These are phyloP conservation scores for Amphirosellinia nigrospora DNA, from an alignment of 495 filamentous ascomycete species.

Conservation along the genomic window DNA sequence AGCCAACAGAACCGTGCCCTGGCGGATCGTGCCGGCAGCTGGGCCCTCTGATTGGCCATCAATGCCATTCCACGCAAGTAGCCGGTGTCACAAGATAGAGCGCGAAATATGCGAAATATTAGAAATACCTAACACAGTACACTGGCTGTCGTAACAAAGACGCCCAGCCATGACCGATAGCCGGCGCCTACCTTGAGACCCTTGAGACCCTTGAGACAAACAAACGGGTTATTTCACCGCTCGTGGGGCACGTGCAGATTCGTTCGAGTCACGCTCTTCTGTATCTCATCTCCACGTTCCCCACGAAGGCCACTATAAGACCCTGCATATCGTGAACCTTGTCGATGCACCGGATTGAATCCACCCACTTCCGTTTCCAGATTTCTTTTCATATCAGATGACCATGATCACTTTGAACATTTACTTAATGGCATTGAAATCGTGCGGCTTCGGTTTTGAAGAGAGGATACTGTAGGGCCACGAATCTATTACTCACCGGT, in stretches of 20 bases:
- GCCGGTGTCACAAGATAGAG: not conserved
- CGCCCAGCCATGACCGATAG: not conserved
- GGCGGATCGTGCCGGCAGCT: slow-evolving; percentile 13
- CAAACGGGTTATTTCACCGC: slow-evolving; percentile 7
- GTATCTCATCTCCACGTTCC: slow-evolving; percentile 4
- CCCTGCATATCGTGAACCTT: slow-evolving; percentile 15
- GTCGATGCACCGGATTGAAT: not conserved
- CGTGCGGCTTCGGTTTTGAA: not conserved
- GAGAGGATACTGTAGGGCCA: not conserved
- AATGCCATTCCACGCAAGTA: not conserved
- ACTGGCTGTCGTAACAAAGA: not conserved
- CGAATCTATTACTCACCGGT: not conserved
- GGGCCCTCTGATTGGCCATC: slow-evolving; percentile 13
- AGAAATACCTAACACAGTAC: too few species aligned
- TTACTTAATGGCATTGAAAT: not conserved
- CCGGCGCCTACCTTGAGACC: not conserved
- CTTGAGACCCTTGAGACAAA: too few species aligned
- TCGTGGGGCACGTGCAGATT: slow-evolving; percentile 3
- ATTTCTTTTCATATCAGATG: slow-evolving; percentile 3
- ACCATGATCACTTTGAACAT: not conserved
- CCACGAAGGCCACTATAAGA: not conserved
- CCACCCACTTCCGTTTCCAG: slow-evolving; percentile 7
- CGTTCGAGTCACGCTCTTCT: slow-evolving; percentile 13
- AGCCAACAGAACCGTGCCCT: slow-evolving; percentile 17
- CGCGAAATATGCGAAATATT: not conserved